These are phyloP conservation scores for Mentha longifolia DNA, from an alignment of 257 asterid genomes.

Conservation along the genomic window DNA sequence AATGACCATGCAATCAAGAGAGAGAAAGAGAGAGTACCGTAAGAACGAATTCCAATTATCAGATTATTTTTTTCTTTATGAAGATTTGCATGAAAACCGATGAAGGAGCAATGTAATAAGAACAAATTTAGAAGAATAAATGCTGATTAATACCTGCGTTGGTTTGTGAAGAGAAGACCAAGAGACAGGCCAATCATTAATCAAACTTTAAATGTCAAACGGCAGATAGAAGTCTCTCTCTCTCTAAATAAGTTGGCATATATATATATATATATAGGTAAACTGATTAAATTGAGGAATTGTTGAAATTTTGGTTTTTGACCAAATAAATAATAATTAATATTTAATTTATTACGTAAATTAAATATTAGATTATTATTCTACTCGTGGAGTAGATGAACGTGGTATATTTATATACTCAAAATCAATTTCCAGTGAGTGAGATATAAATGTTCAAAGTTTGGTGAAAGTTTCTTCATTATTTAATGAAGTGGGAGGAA, in stretches of 20 bases:
- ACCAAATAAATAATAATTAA: too few relatives aligned
- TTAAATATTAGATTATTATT: too few relatives aligned
- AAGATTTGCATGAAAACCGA: conserved; percentile 6
- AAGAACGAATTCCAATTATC: background rate
- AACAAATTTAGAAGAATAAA: conserved; percentile 13
- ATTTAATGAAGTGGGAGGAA: too few relatives aligned
- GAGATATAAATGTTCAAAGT: too few relatives aligned
- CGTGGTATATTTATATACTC: too few relatives aligned
- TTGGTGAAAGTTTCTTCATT: too few relatives aligned
- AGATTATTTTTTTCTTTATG: background rate
- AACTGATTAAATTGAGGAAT: background rate
- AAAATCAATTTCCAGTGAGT: too few relatives aligned
- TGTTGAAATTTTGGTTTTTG: too few relatives aligned
- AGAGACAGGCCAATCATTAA: conserved; percentile 15
- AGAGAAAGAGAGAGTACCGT: conserved; percentile 5
- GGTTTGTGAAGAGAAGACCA: conserved; percentile 16
- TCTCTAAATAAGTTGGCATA: background rate
- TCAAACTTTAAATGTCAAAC: conserved; percentile 39
- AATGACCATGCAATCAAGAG: conserved; percentile 24
- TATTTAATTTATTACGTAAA: too few relatives aligned
- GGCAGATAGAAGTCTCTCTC: conserved; percentile 30
- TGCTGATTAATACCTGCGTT: conserved; percentile 14
- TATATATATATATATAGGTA: background rate
- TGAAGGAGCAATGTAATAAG: background rate
- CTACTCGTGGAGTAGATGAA: too few relatives aligned